Evolutionary conservation across 2,329 filamentous ascomycete species (phyloP), one percentile per base, ranked within the genome.

Genomic region (Aspergillus fructus): DNA sequence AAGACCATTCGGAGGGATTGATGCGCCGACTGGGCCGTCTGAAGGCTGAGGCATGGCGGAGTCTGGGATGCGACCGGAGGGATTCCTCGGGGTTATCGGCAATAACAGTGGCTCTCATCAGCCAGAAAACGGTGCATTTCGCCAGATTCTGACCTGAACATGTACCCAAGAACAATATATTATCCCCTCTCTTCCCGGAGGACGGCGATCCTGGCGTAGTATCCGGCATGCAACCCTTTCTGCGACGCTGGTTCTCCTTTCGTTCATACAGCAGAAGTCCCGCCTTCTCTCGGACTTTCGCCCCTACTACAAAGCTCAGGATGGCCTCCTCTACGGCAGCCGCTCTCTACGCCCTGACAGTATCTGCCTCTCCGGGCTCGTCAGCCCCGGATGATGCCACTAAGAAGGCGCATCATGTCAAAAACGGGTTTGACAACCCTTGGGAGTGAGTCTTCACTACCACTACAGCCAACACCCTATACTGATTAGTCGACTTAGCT

Each of bases 351-450:
- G 74, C 74, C 12, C 66, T 77, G n/a, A 73, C 73, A 1, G 66
- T 78, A 7, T 70, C 75, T n/a, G 66, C 64, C 2, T 69, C 76
- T 21, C 65, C 72, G 2, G 63, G 65, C 9, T 66, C 68, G 21
- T 56, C 70, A 15, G 65, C 64, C 3, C 76, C 76, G 1, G 74
- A 77, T 8, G 76, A 78, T 67, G 71, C 71, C 2, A 63, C 69
- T 12, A 54, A 68, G 19, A 78, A 78, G 59, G 71, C 64, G 12
- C 76, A 78, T 61, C 77, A 79, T 64, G 56, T 65, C 3, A 66
- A 71, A 52, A 65, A 59, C 3, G 74, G 75, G 5, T 79, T 77
- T 55, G 64, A 66, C 30, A 79, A 78, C 58, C 76, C 76, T n/a
- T 79, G 76, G 76, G 71, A 75, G 70, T 78, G 62, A 64, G 71